These are phyloP conservation scores for Komagataella pseudopastoris DNA, from an alignment of 805 yeast species.

Conservation along the genomic window DNA sequence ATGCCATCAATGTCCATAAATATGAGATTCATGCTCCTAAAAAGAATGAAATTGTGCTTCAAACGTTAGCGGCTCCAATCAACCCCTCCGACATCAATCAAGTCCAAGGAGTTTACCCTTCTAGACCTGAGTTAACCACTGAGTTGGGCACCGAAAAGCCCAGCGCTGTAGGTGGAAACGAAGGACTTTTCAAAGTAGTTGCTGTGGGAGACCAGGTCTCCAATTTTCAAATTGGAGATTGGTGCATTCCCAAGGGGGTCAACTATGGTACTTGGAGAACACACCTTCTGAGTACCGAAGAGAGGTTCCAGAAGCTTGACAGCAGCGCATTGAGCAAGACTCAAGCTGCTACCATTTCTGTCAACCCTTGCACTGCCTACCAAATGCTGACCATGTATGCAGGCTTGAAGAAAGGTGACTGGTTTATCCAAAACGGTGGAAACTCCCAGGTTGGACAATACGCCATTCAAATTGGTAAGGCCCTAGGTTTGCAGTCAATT, in stretches of 20 bases:
- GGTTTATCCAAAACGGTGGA: slow-evolving; percentile 95
- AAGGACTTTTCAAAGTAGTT: slow-evolving; percentile 82
- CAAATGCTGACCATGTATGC: slow-evolving; percentile 69
- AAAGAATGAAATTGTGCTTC: slow-evolving; percentile 39
- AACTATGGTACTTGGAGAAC: slow-evolving; percentile 94
- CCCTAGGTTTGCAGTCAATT: slow-evolving; percentile 70
- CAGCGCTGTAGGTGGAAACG: slow-evolving; percentile 84
- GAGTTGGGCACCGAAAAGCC: slow-evolving; percentile 50
- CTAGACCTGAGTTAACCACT: slow-evolving; percentile 45
- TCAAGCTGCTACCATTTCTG: slow-evolving; percentile 81
- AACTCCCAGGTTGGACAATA: slow-evolving; percentile 90
- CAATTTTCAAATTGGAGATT: slow-evolving; percentile 55
- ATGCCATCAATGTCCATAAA: slow-evolving; percentile 36
- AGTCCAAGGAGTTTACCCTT: slow-evolving; percentile 76
- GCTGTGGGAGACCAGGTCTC: slow-evolving; percentile 45
- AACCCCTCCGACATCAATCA: slow-evolving; percentile 89
- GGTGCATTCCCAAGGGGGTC: slow-evolving; percentile 70
- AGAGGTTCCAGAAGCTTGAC: slow-evolving; percentile 45
- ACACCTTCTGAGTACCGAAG: slow-evolving; percentile 42
- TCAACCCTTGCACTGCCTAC: slow-evolving; percentile 88
- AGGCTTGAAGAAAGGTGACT: slow-evolving; percentile 55
- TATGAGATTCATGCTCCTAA: slow-evolving; percentile 35
- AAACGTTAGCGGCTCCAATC: slow-evolving; percentile 68
- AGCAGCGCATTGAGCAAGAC: slow-evolving; percentile 32
- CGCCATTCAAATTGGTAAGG: slow-evolving; percentile 77